A percentile compares a stretch with the other conserved stretches of the same genome.
These are phyloP conservation scores for Debaryomyces psychrophilus DNA, from an alignment of 1,139 yeast genomes.

Conservation along the genomic window DNA sequence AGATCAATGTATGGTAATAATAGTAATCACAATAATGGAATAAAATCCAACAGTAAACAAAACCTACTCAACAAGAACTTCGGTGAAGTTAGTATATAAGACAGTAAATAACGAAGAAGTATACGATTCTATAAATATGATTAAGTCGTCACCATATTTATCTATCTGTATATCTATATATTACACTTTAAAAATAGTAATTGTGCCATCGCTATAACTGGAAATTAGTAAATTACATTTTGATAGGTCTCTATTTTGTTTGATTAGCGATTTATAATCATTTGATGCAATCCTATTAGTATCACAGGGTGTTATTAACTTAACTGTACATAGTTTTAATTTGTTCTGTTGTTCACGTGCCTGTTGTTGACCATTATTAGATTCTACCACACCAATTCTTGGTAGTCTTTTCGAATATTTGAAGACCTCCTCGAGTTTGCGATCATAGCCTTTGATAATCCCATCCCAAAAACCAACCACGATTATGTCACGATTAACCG, in stretches of 20 bases:
- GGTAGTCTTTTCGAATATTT: constrained; percentile 8
- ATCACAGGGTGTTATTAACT: constrained; percentile 12
- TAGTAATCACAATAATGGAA: constrained; percentile 9
- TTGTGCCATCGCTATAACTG: constrained; percentile 46
- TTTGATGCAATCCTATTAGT: background rate
- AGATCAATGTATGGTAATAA: constrained; percentile 23
- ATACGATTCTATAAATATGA: background rate
- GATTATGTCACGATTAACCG: constrained; percentile 12
- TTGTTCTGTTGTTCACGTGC: constrained; percentile 19
- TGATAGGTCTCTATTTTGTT: constrained; percentile 15
- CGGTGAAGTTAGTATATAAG: background rate
- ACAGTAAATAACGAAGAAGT: too few relatives aligned
- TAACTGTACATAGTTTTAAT: constrained; percentile 21
- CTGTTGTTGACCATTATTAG: constrained; percentile 11
- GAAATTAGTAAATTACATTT: constrained; percentile 25
- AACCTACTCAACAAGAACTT: constrained; percentile 4
- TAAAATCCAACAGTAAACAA: constrained; percentile 8
- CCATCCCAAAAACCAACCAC: constrained; percentile 50
- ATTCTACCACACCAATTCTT: constrained; percentile 9
- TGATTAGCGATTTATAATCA: constrained; percentile 23
- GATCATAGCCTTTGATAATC: constrained; percentile 27
- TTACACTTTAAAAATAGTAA: constrained; percentile 23
- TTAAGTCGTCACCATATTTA: background rate
- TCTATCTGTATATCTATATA: constrained; percentile 1
- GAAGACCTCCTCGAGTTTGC: constrained; percentile 13